Conservation (phyloP, 257 asterid species). For the Lavandula angustifolia region DNA sequence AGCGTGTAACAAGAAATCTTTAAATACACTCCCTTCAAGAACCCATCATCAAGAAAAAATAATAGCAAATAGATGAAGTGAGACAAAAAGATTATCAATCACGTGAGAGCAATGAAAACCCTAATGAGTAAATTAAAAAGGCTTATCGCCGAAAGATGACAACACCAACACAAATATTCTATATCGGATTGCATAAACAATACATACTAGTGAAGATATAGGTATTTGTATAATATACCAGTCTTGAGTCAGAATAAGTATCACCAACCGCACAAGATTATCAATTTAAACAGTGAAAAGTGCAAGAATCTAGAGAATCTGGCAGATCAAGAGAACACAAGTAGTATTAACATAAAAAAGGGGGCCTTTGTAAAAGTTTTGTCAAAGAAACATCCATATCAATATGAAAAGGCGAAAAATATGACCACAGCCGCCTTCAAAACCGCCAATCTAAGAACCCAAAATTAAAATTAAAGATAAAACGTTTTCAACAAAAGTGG, state of each 20-base stretch:
- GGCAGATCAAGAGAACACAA: conserved; percentile 23
- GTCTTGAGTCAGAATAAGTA: background rate
- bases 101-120: conserved; percentile 12
- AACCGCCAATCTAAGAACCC: conserved; percentile 16
- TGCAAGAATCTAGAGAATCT: conserved; percentile 33
- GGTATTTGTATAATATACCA: too few relatives aligned
- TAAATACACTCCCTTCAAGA: conserved; percentile 1
- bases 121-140: background rate
- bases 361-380: conserved; percentile 22
- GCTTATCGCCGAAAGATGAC: background rate
- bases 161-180: background rate
- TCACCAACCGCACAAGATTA: conserved; percentile 39
- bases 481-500: background rate
- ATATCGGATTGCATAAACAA: conserved; percentile 5
- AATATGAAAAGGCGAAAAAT: conserved; percentile 31
- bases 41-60: conserved; percentile 11
- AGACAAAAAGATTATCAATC: conserved; percentile 17
- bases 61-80: background rate
- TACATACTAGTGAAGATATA: background rate
- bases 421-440: background rate
- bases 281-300: conserved; percentile 28
- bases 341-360: background rate
- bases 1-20: background rate
- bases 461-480: conserved; percentile 5
- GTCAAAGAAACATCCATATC: conserved; percentile 31